Evolutionary conservation across 1,284 basidiomycete genomes (phyloP), one percentile per base, ranked within the genome.

Genomic region (Vanrija sp.): DNA sequence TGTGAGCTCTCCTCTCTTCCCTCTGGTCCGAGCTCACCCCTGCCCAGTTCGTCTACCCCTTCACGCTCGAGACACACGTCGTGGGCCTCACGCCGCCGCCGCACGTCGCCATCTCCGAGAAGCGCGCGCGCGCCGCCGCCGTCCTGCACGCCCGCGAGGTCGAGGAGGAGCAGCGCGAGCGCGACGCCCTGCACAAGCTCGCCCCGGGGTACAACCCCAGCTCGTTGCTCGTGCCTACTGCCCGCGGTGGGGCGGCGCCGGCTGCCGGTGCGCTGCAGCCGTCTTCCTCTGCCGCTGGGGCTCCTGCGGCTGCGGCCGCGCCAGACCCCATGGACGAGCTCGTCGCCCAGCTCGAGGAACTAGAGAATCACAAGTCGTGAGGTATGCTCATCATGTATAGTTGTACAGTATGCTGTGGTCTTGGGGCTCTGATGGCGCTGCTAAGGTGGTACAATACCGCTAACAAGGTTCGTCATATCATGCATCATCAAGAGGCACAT

Each of bases 41-140:
- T n/a, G n/a, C 14, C 10, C 67, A 96, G 92, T 95, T 95, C 65
- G 92, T 88, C 36, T 95, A 96, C 67, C 92, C 92, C 3, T 94
- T 89, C 78, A 88, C 89, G 0, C 81, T 96, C 49, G 92, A 96
- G 67, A 83, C 85, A 0, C 91, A 94, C 67, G 80, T 91, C 59
- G 71, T 93, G 51, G 82, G 84, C 1, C 74, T 89, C 47, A 84
- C 86, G 68, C 81, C 85, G 0, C 81, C 88, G 3, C 84, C 87
- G 8, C 78, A 84, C 53, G 75, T 80, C 16, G 86, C 85, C 1
- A 79, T 88, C 31, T 80, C 84, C 0, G 79, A 87, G 12, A 82
- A 87, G 57, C 71, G 82, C 4, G 79, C 85, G 1, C 82, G 84
- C 9, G 82, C 86, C 49, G 84, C 87, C 43, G 82, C 84, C 0